Evolutionary conservation across 768 basidiomycete genomes (phyloP), one percentile per base, ranked within the genome.

Genomic region (Mycena venus): DNA sequence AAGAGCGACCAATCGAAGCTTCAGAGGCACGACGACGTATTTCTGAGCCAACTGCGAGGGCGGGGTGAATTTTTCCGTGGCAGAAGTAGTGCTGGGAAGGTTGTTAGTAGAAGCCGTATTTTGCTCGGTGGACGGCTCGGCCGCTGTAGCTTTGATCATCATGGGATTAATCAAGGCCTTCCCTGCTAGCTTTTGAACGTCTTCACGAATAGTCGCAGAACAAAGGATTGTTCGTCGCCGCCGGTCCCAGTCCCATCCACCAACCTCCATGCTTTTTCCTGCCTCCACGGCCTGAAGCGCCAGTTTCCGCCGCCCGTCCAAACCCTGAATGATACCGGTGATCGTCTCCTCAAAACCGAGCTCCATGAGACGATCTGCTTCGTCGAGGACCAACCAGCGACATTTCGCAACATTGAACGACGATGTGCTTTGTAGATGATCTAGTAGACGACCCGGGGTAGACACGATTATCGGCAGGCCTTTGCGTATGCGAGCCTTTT

Each of bases 341-440:
- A 99, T 94, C 0, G 96, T 96, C 80, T 99, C 97, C 82, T 98
- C 97, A 75, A 99, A 99, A 0, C 98, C 98, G 51, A 99, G 91
- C 75, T 99, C 97, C 97, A 99, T 99, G 62, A 99, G 85, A 49
- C 97, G 89, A 84, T 99, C 98, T 8, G 98, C 97, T 85, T 99
- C 98, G 80, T 99, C 98, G 29, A 99, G 91, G 11, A 99, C 93
- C 34, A 99, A 88, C 96, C 98, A 99, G 58, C 95, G 91, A 81
- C 95, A 96, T 84, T 97, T 98, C 64, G 94, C 96, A 68, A 97
- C 90, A 72, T 97, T 93, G 84, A 99, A 96, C 0, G 96, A 93
- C 0, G 95, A 91, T 0, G 98, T 99, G 79, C 98, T 97, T 82
- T 99, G 97, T 44, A 99, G 89, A 80, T 99, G 98, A 81, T 99